Base-by-base conservation (phyloP, 2,329 filamentous ascomycete genomes). In the Thielaviopsis musarum region DNA sequence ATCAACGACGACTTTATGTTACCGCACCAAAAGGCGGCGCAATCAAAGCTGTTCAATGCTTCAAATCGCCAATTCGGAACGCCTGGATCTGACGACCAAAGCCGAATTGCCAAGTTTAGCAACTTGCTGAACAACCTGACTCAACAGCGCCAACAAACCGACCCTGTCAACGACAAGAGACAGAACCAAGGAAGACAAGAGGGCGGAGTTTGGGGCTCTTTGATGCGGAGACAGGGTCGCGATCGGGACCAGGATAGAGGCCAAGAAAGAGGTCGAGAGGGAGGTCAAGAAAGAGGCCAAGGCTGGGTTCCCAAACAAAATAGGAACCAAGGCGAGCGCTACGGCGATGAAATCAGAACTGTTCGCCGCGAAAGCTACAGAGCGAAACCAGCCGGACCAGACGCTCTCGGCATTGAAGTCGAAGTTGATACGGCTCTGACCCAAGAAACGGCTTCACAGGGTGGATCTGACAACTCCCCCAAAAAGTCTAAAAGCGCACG, bases 361-460 rank as follows among this genome's bases (percentile, higher is more conserved):
- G 5, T 9, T n/a, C 57, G 24, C 2, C 24, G 19, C 10, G 22
- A 54, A 21, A 49, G 4, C 4, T 17, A 15, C 1, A 30, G 24
- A 5, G 15, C 41, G n/a, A 54, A 51, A 26, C 10, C 9, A 10
- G n/a, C 24, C 9, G 34, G 55, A 21, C 24, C 45, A 13, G 59
- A 57, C 28, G 59, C 59, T 15, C 51, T 61, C 13, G 59, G 52
- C 5, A 58, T 61, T 34, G 59, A 54, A 12, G 28, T 61, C 10
- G 59, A 61, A 17, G 41, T 48, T 15, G 45, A 49, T 49, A 19
- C 45, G 6, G 19, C 15, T 21, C n/a, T 49, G 45, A 49, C 45
- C 15, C 3, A 49, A 49, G 45, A 49, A 21, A 22, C 52, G n/a
- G 30, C 45, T 5, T 7, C 22, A 21, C 52, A 58, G 38, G 34